Evolutionary conservation across 2,329 filamentous ascomycete genomes (phyloP).

Genomic region (Knufia petricola): DNA sequence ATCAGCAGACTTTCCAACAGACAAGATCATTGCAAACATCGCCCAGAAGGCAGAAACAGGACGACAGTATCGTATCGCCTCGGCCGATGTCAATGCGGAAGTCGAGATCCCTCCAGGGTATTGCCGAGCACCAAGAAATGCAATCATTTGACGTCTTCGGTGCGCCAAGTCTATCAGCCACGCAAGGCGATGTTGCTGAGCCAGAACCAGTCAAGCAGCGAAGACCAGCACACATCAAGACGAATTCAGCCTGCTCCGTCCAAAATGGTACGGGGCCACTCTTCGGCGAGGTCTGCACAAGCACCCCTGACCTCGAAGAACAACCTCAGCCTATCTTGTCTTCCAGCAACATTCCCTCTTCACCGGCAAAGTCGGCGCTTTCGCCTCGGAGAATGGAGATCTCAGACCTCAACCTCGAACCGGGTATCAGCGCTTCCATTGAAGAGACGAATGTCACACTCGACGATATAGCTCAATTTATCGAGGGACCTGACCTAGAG

Average conservation of each 20-base stretch:
- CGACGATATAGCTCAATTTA: slow-evolving; percentile 71
- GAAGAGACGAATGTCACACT: slow-evolving; percentile 75
- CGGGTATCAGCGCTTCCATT: slow-evolving; percentile 52
- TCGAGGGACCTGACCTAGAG: slow-evolving; percentile 58
- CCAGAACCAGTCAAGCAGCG: slow-evolving; percentile 3
- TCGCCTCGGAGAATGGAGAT: slow-evolving; percentile 37
- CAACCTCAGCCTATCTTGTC: slow-evolving; percentile 17
- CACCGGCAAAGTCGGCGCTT: slow-evolving; percentile 29
- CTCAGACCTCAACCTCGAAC: slow-evolving; percentile 41
- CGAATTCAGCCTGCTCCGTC: slow-evolving; percentile 1
- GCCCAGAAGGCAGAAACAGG: slow-evolving; percentile 31
- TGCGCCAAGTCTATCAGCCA: slow-evolving; percentile 44
- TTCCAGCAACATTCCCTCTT: slow-evolving; percentile 17
- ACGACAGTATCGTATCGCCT: slow-evolving; percentile 27
- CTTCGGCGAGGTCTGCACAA: slow-evolving; percentile 9
- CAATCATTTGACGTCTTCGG: slow-evolving; percentile 53
- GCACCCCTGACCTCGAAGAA: slow-evolving; percentile 15
- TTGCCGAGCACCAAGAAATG: slow-evolving; percentile 45
- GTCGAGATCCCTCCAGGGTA: slow-evolving; percentile 42
- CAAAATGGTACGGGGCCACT: slow-evolving; percentile 8
- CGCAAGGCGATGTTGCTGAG: slow-evolving; percentile 33
- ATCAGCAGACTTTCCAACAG: slow-evolving; percentile 30
- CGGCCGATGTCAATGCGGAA: slow-evolving; percentile 35
- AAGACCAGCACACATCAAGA: slow-evolving; percentile 12
- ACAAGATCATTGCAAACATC: slow-evolving; percentile 32